Evolutionary conservation across 139 green algal species (phyloP), one percentile per base, ranked within the genome.

Genomic region (Chlorella sp.): DNA sequence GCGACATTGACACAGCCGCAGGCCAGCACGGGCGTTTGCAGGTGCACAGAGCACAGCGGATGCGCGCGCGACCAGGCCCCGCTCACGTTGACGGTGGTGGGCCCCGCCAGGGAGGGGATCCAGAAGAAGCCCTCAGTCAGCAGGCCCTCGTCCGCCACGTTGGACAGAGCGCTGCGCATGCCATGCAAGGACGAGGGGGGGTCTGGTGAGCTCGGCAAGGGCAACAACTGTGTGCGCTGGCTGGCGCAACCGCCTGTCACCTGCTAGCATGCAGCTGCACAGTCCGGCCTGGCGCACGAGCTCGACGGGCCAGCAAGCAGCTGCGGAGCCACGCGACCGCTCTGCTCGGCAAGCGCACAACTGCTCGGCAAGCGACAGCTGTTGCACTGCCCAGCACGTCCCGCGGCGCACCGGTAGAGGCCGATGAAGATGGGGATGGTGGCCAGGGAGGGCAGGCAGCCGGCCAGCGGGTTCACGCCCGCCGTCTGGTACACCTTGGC

Each of bases 361-460:
- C n/a, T n/a, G n/a, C n/a, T n/a, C n/a, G n/a, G n/a, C n/a, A n/a
- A n/a, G n/a, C n/a, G n/a, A n/a, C n/a, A n/a, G n/a, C n/a, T n/a
- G n/a, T n/a, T n/a, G n/a, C n/a, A n/a, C n/a, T n/a, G n/a, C n/a
- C n/a, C n/a, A n/a, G n/a, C n/a, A n/a, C n/a, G n/a, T n/a, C n/a
- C n/a, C 1, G 36, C 64, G 0, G 1, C 78, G 46, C 56, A 91
- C 89, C 93, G 93, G 93, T 99, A 99, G 26, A 99, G 94, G 0
- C 93, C 96, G 82, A 98, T 99, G 88, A 95, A 99, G 26, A 99
- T 92, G 32, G 96, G 96, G 68, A 99, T 93, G 48, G 96, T 99
- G 40, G 90, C 95, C 34, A 99, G 91, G 0, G 96, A 97, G 48
- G 96, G 96, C 73, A 99, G 90, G 91, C 96, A 99, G 7, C 96